These are phyloP conservation scores for Ampelomyces quisqualis DNA, from an alignment of 2,329 filamentous ascomycete species.

Conservation along the genomic window DNA sequence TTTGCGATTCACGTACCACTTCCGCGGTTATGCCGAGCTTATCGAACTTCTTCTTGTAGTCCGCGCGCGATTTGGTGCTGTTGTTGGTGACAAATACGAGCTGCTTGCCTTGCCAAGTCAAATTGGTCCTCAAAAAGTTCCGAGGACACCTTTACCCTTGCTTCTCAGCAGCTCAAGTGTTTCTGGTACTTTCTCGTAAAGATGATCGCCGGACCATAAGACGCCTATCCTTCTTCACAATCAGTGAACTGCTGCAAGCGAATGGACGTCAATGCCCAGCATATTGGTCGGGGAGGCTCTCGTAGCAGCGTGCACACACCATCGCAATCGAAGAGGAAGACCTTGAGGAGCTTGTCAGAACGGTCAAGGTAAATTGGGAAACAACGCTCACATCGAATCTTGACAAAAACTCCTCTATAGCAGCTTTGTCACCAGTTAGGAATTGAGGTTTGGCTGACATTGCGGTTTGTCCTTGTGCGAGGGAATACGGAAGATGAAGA, in stretches of 20 bases:
- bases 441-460: slow-evolving; percentile 50
- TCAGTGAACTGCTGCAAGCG: slow-evolving; percentile 39
- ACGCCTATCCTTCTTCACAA: slow-evolving; percentile 67
- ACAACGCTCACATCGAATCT: slow-evolving; percentile 77
- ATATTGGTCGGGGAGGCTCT: too few species aligned
- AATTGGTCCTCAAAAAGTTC: too few species aligned
- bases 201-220: slow-evolving; percentile 90
- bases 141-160: slow-evolving; percentile 73
- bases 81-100: slow-evolving; percentile 98
- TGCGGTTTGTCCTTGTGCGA: background rate
- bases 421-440: slow-evolving; percentile 75
- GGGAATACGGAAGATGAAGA: background rate
- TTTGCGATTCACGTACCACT: slow-evolving; percentile 50
- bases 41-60: slow-evolving; percentile 91
- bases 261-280: too few species aligned
- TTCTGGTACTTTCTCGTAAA: slow-evolving; percentile 82
- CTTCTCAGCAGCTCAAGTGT: slow-evolving; percentile 79
- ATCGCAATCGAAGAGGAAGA: slow-evolving; percentile 96
- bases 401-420: slow-evolving; percentile 80
- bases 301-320: slow-evolving; percentile 56
- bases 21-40: slow-evolving; percentile 74
- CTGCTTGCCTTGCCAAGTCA: slow-evolving; percentile 67
- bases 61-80: slow-evolving; percentile 89
- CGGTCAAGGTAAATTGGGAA: background rate
- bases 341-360: slow-evolving; percentile 53